Base-by-base conservation (phyloP, 2,329 filamentous ascomycete genomes). In the Calonectria pauciramosa region DNA sequence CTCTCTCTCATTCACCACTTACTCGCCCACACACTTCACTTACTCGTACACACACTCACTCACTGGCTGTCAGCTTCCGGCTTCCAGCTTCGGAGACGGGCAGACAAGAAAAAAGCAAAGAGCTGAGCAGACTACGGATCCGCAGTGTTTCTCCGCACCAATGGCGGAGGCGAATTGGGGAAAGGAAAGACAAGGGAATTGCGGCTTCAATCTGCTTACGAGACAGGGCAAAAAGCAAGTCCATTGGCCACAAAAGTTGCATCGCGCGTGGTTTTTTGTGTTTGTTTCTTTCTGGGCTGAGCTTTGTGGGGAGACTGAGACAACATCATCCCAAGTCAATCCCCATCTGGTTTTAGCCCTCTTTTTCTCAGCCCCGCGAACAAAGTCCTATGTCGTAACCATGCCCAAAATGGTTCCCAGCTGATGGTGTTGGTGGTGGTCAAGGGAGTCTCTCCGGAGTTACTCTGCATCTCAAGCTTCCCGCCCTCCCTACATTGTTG, bases 401-500 rank as follows among this genome's bases (percentile, higher is more conserved):
- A 47, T 47, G 44, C 20, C 44, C 16, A 54, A 54, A 56, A n/a
- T 28, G 26, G 20, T 44, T 44, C 18, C 52, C 28, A 34, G 20
- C 28, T 44, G 41, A 13, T 34, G 34, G 18, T 10, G 18, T 4
- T 18, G 18, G 41, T 44, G 18, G 18, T 44, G 41, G 18, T 44
- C 18, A 44, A 44, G 41, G 30, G 56, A 64, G 56, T 41, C 68
- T 70, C 54, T 44, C 47, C 67, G 23, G 68, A 38, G 54, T 70
- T 51, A 49, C 32, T 47, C 32, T 36, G 54, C 30, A 23, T 63
- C 51, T 23, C 51, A 36, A 28, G 11, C 52, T 41, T 41, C 7
- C 38, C 26, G 26, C n/a, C 34, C 56, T 60, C 14, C 34, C 30
- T 63, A 52, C 68, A 70, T 41, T n/a, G 68, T 54, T 70, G 68